Percentiles rank a stretch among this genome's conserved stretches.
Evolutionary conservation across 2,329 filamentous ascomycete species (phyloP).

Genomic region (Neospermospora avenae): DNA sequence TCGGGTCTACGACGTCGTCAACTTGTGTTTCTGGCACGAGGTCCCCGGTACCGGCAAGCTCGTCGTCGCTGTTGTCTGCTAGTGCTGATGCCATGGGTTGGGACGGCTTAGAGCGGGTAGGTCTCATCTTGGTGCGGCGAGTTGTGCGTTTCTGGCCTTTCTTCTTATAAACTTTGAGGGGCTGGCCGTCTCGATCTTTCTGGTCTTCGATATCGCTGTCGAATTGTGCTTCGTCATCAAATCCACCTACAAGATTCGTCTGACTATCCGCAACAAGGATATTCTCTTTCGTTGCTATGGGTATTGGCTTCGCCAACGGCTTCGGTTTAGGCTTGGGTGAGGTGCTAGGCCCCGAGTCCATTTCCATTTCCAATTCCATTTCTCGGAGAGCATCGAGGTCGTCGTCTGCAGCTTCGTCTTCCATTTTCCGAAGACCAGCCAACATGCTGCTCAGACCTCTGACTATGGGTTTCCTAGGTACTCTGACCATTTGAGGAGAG

Average conservation of each 20-base stretch:
- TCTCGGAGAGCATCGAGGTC: constrained; percentile 73
- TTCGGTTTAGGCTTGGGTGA: constrained; percentile 19
- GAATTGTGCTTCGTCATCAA: constrained; percentile 59
- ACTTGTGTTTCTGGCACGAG: constrained; percentile 28
- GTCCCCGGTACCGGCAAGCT: constrained; percentile 25
- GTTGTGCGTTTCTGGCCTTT: constrained; percentile 81
- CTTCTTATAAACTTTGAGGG: constrained; percentile 70
- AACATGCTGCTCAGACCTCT: constrained; percentile 73
- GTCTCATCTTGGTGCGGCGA: constrained; percentile 61
- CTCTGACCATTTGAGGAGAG: constrained; percentile 43
- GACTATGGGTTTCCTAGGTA: constrained; percentile 60
- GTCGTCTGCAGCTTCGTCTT: constrained; percentile 68
- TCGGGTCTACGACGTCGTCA: not conserved
- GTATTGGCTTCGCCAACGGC: constrained; percentile 17
- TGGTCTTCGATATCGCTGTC: constrained; percentile 50
- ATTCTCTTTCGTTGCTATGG: constrained; percentile 29
- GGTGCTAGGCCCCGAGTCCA: constrained; percentile 12
- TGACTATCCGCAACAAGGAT: constrained; percentile 44
- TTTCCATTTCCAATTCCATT: constrained; percentile 53
- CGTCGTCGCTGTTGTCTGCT: constrained; percentile 39
- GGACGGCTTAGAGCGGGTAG: constrained; percentile 47
- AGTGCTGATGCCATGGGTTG: constrained; percentile 33
- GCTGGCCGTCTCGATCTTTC: constrained; percentile 54
- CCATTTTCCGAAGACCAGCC: constrained; percentile 63
- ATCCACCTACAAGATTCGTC: constrained; percentile 52